phyloP scores from a whole-genome alignment of 306 rosid genomes.

The Acacia acuminata region DNA sequence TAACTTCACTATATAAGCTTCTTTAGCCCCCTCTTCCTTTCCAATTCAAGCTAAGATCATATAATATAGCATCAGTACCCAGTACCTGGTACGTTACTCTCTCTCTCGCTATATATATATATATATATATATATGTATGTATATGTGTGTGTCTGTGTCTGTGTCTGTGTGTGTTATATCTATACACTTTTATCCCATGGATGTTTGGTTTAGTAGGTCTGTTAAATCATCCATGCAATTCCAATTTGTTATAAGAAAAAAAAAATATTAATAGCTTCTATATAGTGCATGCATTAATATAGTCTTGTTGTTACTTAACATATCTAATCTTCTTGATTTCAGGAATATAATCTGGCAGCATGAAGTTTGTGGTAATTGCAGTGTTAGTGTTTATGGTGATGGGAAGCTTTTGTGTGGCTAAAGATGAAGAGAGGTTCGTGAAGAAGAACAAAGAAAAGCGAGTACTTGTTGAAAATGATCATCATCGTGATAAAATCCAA shows the following conservation, averaged over 20 bases:
- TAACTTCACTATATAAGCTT: slow-evolving; percentile 41
- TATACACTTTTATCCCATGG: neutral
- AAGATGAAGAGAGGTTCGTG: neutral
- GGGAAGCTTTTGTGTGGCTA: slow-evolving; percentile 13
- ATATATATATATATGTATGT: too few species aligned
- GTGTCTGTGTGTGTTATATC: neutral
- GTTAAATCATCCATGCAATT: neutral
- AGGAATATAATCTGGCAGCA: neutral
- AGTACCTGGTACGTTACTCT: slow-evolving; percentile 21
- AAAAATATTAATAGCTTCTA: neutral
- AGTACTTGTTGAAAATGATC: slow-evolving; percentile 21
- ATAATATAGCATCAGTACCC: neutral
- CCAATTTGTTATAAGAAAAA: neutral
- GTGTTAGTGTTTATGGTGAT: neutral
- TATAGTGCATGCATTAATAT: neutral
- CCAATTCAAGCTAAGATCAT: neutral
- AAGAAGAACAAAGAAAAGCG: neutral
- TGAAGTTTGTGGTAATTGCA: slow-evolving; percentile 36
- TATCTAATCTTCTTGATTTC: neutral
- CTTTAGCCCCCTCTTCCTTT: slow-evolving; percentile 20
- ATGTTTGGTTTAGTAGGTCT: neutral
- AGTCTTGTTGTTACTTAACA: neutral
- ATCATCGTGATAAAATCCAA: slow-evolving; percentile 18
- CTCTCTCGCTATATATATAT: too few species aligned
- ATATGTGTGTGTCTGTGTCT: too few species aligned